Conservation (phyloP, 257 asterid genomes). For the Jacaranda mimosifolia region DNA sequence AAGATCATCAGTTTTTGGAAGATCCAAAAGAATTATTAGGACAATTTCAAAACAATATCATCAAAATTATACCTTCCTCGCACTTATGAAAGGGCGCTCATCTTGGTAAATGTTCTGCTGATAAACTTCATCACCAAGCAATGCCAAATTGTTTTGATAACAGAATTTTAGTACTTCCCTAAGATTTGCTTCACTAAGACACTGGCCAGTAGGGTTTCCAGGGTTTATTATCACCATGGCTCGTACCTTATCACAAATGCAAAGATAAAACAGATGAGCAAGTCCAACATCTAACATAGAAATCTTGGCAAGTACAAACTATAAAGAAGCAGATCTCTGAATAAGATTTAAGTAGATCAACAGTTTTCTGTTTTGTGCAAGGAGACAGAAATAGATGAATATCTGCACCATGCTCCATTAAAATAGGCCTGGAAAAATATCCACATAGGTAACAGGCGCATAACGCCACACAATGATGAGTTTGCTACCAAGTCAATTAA, state of each 20-base stretch:
- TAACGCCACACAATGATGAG: too few relatives aligned
- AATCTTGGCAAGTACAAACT: neutral
- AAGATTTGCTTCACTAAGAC: conserved; percentile 87
- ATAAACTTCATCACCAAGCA: conserved; percentile 98
- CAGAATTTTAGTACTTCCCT: conserved; percentile 72
- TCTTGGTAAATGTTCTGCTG: conserved; percentile 99
- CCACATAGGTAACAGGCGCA: too few relatives aligned
- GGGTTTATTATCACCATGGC: conserved; percentile 99
- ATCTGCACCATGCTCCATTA: too few relatives aligned
- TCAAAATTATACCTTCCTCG: conserved; percentile 70
- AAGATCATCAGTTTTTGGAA: neutral
- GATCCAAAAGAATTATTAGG: conserved; percentile 5
- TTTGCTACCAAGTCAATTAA: too few relatives aligned
- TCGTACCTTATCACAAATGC: conserved; percentile 67
- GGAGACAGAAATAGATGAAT: too few relatives aligned
- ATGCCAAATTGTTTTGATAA: conserved; percentile 78
- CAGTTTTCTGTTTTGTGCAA: too few relatives aligned
- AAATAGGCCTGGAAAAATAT: too few relatives aligned
- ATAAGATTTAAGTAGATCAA: too few relatives aligned
- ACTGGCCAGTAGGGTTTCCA: conserved; percentile 98
- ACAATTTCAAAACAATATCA: neutral
- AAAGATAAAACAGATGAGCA: neutral
- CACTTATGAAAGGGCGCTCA: conserved; percentile 93
- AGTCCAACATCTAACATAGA: neutral
- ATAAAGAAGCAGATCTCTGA: too few relatives aligned